These are phyloP conservation scores for Suillus subluteus DNA, from an alignment of 768 basidiomycete genomes.

Conservation along the genomic window DNA sequence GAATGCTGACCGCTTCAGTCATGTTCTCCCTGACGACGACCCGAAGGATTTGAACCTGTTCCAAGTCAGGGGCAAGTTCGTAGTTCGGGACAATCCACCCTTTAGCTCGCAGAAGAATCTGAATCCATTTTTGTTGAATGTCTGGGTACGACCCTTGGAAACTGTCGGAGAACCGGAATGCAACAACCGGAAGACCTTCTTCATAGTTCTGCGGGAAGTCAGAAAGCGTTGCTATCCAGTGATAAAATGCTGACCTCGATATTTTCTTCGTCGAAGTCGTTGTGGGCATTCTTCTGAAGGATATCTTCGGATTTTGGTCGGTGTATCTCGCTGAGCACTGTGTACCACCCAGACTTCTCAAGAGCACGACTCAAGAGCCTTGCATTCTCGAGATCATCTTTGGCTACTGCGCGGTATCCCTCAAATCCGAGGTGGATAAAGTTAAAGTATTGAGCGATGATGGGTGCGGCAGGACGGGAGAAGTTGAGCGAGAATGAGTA, in stretches of 20 bases:
- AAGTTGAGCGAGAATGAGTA: slow-evolving; percentile 76
- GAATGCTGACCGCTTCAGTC: slow-evolving; percentile 48
- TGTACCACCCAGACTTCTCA: slow-evolving; percentile 56
- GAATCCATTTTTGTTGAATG: slow-evolving; percentile 62
- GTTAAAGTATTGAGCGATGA: slow-evolving; percentile 67
- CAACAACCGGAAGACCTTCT: slow-evolving; percentile 55
- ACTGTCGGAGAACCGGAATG: slow-evolving; percentile 57
- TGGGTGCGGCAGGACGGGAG: slow-evolving; percentile 62
- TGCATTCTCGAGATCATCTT: slow-evolving; percentile 59
- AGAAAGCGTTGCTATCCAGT: slow-evolving; percentile 37
- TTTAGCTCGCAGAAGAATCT: slow-evolving; percentile 49
- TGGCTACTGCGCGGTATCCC: slow-evolving; percentile 52
- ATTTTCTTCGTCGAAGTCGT: slow-evolving; percentile 51
- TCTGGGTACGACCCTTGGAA: slow-evolving; percentile 57
- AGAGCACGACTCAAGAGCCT: slow-evolving; percentile 65
- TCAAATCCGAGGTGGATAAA: slow-evolving; percentile 63
- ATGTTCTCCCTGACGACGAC: slow-evolving; percentile 63
- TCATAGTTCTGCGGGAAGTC: slow-evolving; percentile 40
- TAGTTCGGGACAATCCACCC: slow-evolving; percentile 68
- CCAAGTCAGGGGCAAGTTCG: slow-evolving; percentile 55
- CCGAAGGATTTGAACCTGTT: slow-evolving; percentile 59
- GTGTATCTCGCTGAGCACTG: slow-evolving; percentile 61
- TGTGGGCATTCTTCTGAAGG: slow-evolving; percentile 30
- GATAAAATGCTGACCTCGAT: slow-evolving; percentile 49
- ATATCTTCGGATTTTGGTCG: slow-evolving; percentile 31